Base-by-base conservation (phyloP, 805 yeast species). In the Candida easanensis region DNA sequence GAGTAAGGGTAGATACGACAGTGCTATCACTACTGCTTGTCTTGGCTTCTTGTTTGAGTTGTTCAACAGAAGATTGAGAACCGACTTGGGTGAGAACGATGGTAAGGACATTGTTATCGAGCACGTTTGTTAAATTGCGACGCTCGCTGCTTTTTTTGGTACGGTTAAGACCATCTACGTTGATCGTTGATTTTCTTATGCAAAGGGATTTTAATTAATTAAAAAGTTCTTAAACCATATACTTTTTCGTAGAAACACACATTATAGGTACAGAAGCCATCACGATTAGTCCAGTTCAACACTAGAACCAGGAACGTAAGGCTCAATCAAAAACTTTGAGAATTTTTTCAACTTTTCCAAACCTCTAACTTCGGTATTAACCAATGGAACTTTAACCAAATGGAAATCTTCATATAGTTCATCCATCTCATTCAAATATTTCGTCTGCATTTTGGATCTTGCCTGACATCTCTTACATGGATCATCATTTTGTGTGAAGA, bases 391-490 rank as follows among this genome's bases (percentile, higher is more conserved):
- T 69, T 88, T 89, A 26, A 93, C 93, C 56, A 93, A 74, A 62
- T 95, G 97, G 74, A 91, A 93, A 66, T 93, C 99, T 67, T 93
- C 99, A 61, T 93, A 93, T 46, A 93, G 74, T 65, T 93, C 99
- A 57, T 78, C 87, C 82, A 93, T 91, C 71, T 93, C 98, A 61
- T 85, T 95, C 58, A 90, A 73, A 63, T 93, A 93, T 68, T 93
- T 93, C 65, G 76, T 84, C 69, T 93, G 99, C 95, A 93, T 89
- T 69, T 86, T 84, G 82, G 93, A 80, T 68, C 99, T 84, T 9
- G 96, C 79, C 52, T 77, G 82, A 68, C 99, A 93, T 68, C 97
- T 83, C 61, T 82, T 84, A 70, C 99, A 93, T 51, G 80, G 87
- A 37, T 79, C 83, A 42, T 77, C 84, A 39, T 62, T 50, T 42